These are phyloP conservation scores for Nowakowskiella sp. DNA, from an alignment of 192 early-diverging fungal species.

Conservation along the genomic window DNA sequence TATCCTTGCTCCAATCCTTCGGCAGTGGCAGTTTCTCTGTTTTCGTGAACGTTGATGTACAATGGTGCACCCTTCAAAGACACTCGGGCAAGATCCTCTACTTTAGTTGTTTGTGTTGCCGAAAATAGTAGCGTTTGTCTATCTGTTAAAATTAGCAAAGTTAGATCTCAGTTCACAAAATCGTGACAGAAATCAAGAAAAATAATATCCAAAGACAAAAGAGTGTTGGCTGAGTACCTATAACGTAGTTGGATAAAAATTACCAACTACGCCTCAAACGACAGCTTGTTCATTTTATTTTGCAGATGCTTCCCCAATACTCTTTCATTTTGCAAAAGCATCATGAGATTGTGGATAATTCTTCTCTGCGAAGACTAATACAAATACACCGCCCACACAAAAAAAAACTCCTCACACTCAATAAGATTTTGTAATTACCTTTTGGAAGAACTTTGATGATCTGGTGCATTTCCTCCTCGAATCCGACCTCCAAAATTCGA, in stretches of 20 bases:
- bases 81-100: constrained; percentile 95
- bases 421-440: constrained; percentile 29
- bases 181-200: not conserved
- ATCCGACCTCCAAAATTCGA: constrained; percentile 95
- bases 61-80: constrained; percentile 92
- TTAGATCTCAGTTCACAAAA: not conserved
- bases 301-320: not conserved
- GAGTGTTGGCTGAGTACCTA: constrained; percentile 2
- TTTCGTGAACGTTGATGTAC: constrained; percentile 98
- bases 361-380: too few species aligned
- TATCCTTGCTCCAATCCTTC: constrained; percentile 97
- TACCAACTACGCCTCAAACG: constrained; percentile 7
- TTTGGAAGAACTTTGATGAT: constrained; percentile 89
- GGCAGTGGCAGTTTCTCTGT: constrained; percentile 90
- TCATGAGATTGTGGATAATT: not conserved
- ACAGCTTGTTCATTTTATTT: constrained; percentile 1
- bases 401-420: not conserved
- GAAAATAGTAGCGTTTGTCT: constrained; percentile 99
- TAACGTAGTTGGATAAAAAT: not conserved
- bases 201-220: not conserved
- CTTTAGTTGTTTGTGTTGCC: constrained; percentile 98
- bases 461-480: constrained; percentile 98
- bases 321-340: not conserved
- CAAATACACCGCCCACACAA: too few species aligned
- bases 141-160: constrained; percentile 35